Base-by-base conservation (phyloP, 208 protist species). In the Angomonas desouzai region DNA sequence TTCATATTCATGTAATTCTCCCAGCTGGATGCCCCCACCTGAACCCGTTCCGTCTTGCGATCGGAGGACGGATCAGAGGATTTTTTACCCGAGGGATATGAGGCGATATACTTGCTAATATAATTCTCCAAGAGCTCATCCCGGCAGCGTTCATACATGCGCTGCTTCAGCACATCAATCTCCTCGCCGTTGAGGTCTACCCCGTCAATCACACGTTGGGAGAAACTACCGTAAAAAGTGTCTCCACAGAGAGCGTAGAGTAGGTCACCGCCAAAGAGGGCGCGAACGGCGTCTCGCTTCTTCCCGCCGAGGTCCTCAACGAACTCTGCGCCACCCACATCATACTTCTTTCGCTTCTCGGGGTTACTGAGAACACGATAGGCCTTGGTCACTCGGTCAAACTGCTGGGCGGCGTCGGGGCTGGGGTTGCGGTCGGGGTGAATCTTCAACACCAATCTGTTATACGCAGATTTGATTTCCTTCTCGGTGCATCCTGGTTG, bases 291-390 rank as follows among this genome's bases (percentile, higher is more conserved):
- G 20, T 86, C 82, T 7, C 90, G 77, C 59, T 90, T 91, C 68
- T 79, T 84, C 30, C 64, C 75, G 4, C 85, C 82, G 18, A 87
- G 64, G 64, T 97, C 90, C 47, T 99, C 92, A 0, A 99, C 82
- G 22, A 91, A 95, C 58, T 98, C 88, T 51, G 96, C 83, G 32
- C 98, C 98, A 67, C 94, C 98, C 43, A 97, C 67, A 67, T 99
- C 98, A 72, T 99, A 99, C 57, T 98, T 86, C 56, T 82, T 74
- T 13, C 97, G 84, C 72, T 99, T 98, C 69, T 98, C 72, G n/a
- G 76, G 57, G 66, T 99, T 96, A 3, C 67, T 85, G 16, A 99
- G 78, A 1, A 99, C 87, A 29, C 98, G 95, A 79, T 99, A 99
- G 6, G 98, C 98, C 65, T 95, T 85, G 28, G 86, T 94, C 16